phyloP scores from a whole-genome alignment of 2,329 filamentous ascomycete genomes.

The Epichloe hybrida region DNA sequence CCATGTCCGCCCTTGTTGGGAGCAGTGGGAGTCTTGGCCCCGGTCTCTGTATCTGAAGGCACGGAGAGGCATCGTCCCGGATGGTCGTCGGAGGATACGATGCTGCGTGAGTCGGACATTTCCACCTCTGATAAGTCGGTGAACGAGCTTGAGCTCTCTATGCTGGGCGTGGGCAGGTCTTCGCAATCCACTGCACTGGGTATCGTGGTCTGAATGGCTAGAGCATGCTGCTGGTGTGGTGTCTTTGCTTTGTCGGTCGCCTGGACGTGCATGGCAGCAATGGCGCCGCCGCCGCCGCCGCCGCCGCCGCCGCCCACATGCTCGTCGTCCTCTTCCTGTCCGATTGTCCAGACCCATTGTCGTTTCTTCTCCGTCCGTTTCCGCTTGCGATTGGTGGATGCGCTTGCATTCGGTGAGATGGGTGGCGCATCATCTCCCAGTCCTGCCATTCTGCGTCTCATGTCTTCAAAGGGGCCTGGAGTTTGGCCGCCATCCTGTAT shows the following conservation, averaged over 20 bases:
- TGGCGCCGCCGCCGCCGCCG: conserved; percentile 26
- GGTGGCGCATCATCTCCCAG: conserved; percentile 30
- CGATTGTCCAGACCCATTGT: conserved; percentile 54
- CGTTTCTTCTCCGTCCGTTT: conserved; percentile 46
- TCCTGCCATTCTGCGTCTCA: conserved; percentile 42
- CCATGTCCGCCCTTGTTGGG: conserved; percentile 4
- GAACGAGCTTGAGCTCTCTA: conserved; percentile 23
- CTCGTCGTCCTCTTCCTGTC: conserved; percentile 34
- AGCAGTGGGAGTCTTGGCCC: conserved; percentile 27
- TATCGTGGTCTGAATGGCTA: neutral
- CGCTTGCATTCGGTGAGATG: conserved; percentile 23
- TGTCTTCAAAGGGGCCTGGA: conserved; percentile 50
- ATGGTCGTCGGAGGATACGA: conserved; percentile 23
- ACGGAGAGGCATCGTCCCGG: conserved; percentile 6
- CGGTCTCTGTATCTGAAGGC: conserved; percentile 18
- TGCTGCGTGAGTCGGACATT: conserved; percentile 35
- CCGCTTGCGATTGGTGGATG: conserved; percentile 36
- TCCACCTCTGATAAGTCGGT: conserved; percentile 27
- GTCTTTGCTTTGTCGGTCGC: conserved; percentile 3
- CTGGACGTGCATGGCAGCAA: conserved; percentile 25
- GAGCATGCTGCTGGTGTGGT: neutral
- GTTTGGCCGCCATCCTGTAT: conserved; percentile 48
- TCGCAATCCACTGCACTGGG: conserved; percentile 7
- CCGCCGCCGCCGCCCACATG: conserved; percentile 24
- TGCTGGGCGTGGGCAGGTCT: conserved; percentile 28